phyloP scores from a whole-genome alignment of 1,284 basidiomycete genomes.

The Calocybe gambosa region DNA sequence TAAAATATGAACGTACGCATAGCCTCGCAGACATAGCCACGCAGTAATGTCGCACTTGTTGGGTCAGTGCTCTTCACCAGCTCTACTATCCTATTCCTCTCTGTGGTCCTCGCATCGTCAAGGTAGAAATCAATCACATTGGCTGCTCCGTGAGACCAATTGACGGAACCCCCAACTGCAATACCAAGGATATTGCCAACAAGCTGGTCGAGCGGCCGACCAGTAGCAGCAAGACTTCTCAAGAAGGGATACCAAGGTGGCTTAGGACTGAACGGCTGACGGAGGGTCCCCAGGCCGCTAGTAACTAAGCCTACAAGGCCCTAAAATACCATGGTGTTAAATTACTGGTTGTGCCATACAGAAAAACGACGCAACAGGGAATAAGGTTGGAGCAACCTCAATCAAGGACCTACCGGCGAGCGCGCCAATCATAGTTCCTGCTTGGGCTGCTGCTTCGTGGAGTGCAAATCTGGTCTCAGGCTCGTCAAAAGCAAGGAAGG shows the following conservation, averaged over 20 bases:
- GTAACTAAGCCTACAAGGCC: slow-evolving; percentile 20
- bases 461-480: slow-evolving; percentile 28
- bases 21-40: slow-evolving; percentile 50
- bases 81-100: slow-evolving; percentile 34
- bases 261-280: slow-evolving; percentile 25
- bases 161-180: slow-evolving; percentile 41
- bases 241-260: slow-evolving; percentile 40
- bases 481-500: slow-evolving; percentile 29
- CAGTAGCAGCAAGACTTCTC: slow-evolving; percentile 32
- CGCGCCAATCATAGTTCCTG: slow-evolving; percentile 26
- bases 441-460: slow-evolving; percentile 23
- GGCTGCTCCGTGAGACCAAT: slow-evolving; percentile 35
- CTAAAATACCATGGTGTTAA: slow-evolving; percentile 9
- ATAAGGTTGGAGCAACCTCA: slow-evolving; percentile 24
- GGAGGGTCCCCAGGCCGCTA: slow-evolving; percentile 19
- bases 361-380: slow-evolving; percentile 20
- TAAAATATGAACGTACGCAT: slow-evolving; percentile 33
- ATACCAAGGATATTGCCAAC: slow-evolving; percentile 42
- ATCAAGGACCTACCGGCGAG: slow-evolving; percentile 28
- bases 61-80: slow-evolving; percentile 31
- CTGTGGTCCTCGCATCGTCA: slow-evolving; percentile 32
- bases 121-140: slow-evolving; percentile 56
- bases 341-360: not conserved
- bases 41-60: slow-evolving; percentile 32
- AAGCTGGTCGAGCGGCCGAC: slow-evolving; percentile 34